phyloP scores from a whole-genome alignment of 2,329 filamentous ascomycete genomes.

The Phyllosticta citriasiana region DNA sequence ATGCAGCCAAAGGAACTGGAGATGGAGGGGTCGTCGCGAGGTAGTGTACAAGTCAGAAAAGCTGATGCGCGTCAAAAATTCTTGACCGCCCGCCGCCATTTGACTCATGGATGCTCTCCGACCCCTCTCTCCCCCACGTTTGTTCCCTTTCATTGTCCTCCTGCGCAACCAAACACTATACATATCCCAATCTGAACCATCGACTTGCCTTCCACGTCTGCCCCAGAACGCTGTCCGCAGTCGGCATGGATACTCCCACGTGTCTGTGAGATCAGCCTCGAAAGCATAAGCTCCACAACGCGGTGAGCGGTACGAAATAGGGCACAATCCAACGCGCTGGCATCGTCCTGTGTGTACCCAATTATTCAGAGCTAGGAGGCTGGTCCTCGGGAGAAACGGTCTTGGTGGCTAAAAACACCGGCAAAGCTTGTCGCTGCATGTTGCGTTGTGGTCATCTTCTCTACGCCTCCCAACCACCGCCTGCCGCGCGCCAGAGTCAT shows the following conservation, averaged over 20 bases:
- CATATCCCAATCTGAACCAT: no score
- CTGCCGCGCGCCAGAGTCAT: background rate
- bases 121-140: background rate
- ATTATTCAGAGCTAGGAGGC: background rate
- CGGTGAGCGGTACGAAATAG: no score
- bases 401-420: background rate
- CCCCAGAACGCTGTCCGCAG: no score
- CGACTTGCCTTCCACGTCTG: no score
- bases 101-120: background rate
- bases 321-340: no score
- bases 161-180: no score
- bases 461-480: background rate
- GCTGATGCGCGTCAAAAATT: background rate
- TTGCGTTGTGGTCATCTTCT: background rate
- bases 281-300: no score
- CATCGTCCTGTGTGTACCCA: no score
- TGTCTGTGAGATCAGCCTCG: no score
- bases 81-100: background rate
- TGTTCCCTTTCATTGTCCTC: no score
- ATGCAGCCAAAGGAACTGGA: background rate
- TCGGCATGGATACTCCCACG: no score
- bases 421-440: background rate
- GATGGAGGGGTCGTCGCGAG: background rate
- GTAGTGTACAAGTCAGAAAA: background rate
- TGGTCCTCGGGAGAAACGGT: background rate